Percentiles rank a stretch among this genome's conserved stretches.
Evolutionary conservation across 768 basidiomycete species (phyloP).

Genomic region (Phlebiopsis flavidoalba): DNA sequence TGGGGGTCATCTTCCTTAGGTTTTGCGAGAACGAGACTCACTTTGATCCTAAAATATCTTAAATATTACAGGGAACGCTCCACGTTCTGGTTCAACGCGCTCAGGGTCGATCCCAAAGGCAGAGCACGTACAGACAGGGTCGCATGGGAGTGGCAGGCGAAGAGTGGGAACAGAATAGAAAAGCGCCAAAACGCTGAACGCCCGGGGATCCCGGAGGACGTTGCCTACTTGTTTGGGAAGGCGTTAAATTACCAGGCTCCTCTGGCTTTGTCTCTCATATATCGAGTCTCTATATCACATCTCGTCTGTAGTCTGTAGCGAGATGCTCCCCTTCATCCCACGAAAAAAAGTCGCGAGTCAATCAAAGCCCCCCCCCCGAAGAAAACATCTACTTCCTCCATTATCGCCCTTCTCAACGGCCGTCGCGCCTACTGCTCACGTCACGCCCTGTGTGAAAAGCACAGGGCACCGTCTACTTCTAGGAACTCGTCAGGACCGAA

Average conservation of each 20-base stretch:
- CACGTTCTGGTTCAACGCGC: too few relatives aligned
- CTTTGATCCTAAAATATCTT: too few relatives aligned
- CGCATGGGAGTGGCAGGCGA: too few relatives aligned
- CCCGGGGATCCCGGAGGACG: background rate
- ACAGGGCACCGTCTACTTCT: background rate
- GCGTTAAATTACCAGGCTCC: background rate
- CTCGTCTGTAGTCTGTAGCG: background rate
- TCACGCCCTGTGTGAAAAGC: background rate
- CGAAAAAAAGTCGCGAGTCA: conserved; percentile 38
- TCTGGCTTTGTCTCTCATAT: too few relatives aligned
- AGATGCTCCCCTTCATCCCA: conserved; percentile 43
- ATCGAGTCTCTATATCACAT: background rate
- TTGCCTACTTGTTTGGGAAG: background rate
- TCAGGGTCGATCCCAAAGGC: too few relatives aligned
- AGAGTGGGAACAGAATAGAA: too few relatives aligned
- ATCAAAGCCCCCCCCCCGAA: conserved; percentile 22
- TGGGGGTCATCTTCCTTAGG: too few relatives aligned
- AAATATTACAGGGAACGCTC: too few relatives aligned
- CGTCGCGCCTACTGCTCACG: background rate
- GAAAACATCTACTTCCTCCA: conserved; percentile 6
- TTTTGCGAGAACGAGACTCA: too few relatives aligned
- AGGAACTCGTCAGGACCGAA: background rate
- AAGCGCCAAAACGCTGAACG: too few relatives aligned
- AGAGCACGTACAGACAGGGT: too few relatives aligned
- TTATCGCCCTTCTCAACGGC: background rate